Percentiles rank a stretch among this genome's conserved stretches.
Evolutionary conservation across 306 rosid species (phyloP).

Genomic region (Styphnolobium japonicum): DNA sequence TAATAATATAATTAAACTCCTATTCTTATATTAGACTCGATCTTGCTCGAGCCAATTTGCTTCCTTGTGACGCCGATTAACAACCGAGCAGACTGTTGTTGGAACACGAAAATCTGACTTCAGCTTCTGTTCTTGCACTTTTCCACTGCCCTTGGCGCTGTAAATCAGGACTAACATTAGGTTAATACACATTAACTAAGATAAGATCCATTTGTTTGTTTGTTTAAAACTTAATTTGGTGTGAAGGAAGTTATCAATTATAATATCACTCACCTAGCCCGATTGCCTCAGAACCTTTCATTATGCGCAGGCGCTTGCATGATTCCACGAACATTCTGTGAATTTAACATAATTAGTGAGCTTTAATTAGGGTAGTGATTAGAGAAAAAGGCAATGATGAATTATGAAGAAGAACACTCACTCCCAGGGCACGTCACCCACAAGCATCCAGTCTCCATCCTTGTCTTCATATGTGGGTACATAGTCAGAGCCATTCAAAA

Average conservation of each 20-base stretch:
- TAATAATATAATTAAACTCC: not conserved
- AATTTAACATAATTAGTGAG: not conserved
- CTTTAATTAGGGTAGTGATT: not conserved
- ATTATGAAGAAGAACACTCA: constrained; percentile 28
- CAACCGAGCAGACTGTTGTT: not conserved
- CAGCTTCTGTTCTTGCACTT: constrained; percentile 75
- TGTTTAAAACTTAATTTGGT: not conserved
- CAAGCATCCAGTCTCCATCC: constrained; percentile 96
- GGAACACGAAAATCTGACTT: not conserved
- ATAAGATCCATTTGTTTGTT: not conserved
- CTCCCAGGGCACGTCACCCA: constrained; percentile 96
- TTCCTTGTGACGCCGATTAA: constrained; percentile 14
- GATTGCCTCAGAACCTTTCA: constrained; percentile 89
- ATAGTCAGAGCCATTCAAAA: constrained; percentile 73
- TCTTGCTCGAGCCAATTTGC: constrained; percentile 37
- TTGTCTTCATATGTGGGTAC: constrained; percentile 79
- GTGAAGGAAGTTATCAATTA: not conserved
- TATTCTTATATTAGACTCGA: constrained; percentile 46
- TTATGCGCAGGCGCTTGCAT: constrained; percentile 75
- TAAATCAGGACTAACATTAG: not conserved
- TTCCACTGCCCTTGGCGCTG: constrained; percentile 92
- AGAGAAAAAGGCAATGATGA: not conserved
- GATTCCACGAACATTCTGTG: constrained; percentile 73
- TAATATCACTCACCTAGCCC: constrained; percentile 54
- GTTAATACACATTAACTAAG: not conserved